phyloP scores from a whole-genome alignment of 352 stramenopile species.

The Pythium guiyangense region DNA sequence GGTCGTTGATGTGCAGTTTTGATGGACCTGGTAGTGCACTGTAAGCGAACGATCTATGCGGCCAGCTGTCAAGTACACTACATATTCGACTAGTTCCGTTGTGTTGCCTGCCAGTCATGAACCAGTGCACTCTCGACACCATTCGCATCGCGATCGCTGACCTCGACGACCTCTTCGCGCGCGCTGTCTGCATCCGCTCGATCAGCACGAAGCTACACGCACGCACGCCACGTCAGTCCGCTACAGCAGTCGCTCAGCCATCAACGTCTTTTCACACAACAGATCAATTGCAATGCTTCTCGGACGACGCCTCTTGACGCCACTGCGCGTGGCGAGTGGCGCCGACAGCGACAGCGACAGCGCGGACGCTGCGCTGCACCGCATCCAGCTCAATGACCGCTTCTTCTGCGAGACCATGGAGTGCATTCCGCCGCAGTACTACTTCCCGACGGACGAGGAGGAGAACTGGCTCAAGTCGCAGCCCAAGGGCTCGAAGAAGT shows the following conservation, averaged over 20 bases:
- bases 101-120: too few species aligned
- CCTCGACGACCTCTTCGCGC: too few species aligned
- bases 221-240: background rate
- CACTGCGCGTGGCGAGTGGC: constrained; percentile 6
- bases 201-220: too few species aligned
- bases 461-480: constrained; percentile 69
- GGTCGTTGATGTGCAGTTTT: background rate
- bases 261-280: background rate
- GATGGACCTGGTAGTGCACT: background rate
- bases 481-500: constrained; percentile 57
- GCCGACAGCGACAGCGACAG: background rate
- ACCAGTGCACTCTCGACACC: too few species aligned
- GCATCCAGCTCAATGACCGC: constrained; percentile 39
- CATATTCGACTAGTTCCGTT: too few species aligned
- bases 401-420: constrained; percentile 81
- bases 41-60: background rate
- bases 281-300: constrained; percentile 29
- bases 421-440: constrained; percentile 66
- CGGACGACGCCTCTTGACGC: constrained; percentile 44
- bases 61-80: too few species aligned
- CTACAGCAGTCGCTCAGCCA: background rate
- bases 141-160: too few species aligned
- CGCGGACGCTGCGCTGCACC: constrained; percentile 16
- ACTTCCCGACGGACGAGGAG: constrained; percentile 76
- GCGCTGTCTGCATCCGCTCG: too few species aligned